Conservation (phyloP, 1,139 yeast genomes). For the Nematodospora anomalae region DNA sequence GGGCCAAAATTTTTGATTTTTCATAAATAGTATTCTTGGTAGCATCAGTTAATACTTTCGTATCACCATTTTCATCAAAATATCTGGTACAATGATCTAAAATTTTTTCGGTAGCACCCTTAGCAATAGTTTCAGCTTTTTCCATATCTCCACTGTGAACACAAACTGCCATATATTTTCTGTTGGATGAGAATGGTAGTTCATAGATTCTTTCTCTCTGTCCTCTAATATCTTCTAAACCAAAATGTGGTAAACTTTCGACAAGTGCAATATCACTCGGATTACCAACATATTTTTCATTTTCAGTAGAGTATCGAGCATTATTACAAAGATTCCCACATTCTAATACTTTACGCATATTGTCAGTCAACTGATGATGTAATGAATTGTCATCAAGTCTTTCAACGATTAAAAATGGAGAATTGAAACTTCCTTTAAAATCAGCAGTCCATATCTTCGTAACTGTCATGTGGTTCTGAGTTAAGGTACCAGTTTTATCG, state of each 20-base stretch:
- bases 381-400: constrained; percentile 40
- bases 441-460: constrained; percentile 82
- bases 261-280: constrained; percentile 92
- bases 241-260: constrained; percentile 71
- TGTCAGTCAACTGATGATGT: constrained; percentile 49
- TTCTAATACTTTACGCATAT: constrained; percentile 56
- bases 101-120: constrained; percentile 88
- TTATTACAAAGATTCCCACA: constrained; percentile 83
- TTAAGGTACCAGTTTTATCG: constrained; percentile 93
- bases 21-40: constrained; percentile 45
- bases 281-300: constrained; percentile 77
- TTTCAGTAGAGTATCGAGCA: constrained; percentile 66
- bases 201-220: constrained; percentile 62
- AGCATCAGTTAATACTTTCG: constrained; percentile 53
- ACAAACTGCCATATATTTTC: constrained; percentile 89
- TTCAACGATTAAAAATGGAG: constrained; percentile 50
- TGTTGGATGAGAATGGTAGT: constrained; percentile 77
- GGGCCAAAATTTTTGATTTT: constrained; percentile 66
- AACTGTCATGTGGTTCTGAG: constrained; percentile 92
- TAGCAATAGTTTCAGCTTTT: constrained; percentile 63
- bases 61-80: constrained; percentile 56
- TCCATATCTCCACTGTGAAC: constrained; percentile 57
- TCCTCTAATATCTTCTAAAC: constrained; percentile 66
- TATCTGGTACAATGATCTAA: constrained; percentile 61
- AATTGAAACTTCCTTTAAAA: constrained; percentile 54